A percentile compares a stretch with the other conserved stretches of the same genome.
These are phyloP conservation scores for Ustilago curta DNA, from an alignment of 1,284 basidiomycete species.

Conservation along the genomic window DNA sequence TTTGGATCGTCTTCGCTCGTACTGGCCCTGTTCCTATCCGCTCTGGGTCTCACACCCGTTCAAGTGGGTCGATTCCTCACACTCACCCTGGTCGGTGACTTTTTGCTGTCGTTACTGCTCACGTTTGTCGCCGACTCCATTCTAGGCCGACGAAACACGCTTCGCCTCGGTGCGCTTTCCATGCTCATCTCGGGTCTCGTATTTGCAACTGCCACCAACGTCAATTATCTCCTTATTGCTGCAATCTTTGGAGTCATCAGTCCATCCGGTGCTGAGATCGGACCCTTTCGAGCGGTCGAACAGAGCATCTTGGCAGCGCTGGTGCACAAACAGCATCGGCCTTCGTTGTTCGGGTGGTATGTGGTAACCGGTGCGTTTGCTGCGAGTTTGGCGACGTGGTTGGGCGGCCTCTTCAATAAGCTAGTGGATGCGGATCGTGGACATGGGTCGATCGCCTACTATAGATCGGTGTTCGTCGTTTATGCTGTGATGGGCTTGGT, in stretches of 20 bases:
- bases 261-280: slow-evolving; percentile 25
- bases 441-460: slow-evolving; percentile 6
- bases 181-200: slow-evolving; percentile 30
- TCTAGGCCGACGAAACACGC: slow-evolving; percentile 28
- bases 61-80: slow-evolving; percentile 29
- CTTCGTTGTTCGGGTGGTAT: slow-evolving; percentile 26
- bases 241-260: slow-evolving; percentile 29
- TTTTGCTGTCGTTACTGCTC: slow-evolving; percentile 23
- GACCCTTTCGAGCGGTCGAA: slow-evolving; percentile 29
- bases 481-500: slow-evolving; percentile 21
- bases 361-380: slow-evolving; percentile 22
- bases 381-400: slow-evolving; percentile 31
- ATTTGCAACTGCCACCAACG: slow-evolving; percentile 17
- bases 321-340: slow-evolving; percentile 21
- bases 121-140: slow-evolving; percentile 27
- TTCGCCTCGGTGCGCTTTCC: slow-evolving; percentile 20
- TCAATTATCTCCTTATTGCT: slow-evolving; percentile 11
- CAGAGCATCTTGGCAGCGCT: slow-evolving; percentile 24
- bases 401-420: slow-evolving; percentile 12
- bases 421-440: background rate
- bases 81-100: slow-evolving; percentile 23
- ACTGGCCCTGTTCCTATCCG: slow-evolving; percentile 24
- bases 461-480: slow-evolving; percentile 19
- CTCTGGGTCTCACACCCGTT: slow-evolving; percentile 16
- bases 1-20: slow-evolving; percentile 36